Evolutionary conservation across 2,329 filamentous ascomycete species (phyloP).

Genomic region (Didymella sp.): DNA sequence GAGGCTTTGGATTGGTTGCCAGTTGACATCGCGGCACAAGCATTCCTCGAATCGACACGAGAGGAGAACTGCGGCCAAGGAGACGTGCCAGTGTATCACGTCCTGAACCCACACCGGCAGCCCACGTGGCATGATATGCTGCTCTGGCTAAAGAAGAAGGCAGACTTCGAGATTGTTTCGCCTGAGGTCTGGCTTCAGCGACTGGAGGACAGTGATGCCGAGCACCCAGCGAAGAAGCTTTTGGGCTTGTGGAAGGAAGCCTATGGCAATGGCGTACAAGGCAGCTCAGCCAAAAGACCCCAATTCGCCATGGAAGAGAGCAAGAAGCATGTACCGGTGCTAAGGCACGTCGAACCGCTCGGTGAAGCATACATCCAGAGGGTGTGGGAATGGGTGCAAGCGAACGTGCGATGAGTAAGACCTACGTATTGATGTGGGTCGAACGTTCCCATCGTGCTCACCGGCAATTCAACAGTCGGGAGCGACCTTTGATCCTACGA

Average conservation of each 20-base stretch:
- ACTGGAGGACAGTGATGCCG: slow-evolving; percentile 44
- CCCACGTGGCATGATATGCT: slow-evolving; percentile 58
- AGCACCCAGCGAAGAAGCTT: slow-evolving; percentile 57
- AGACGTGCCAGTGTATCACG: slow-evolving; percentile 53
- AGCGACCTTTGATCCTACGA: not conserved
- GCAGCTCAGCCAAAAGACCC: slow-evolving; percentile 8
- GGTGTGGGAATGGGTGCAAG: slow-evolving; percentile 53
- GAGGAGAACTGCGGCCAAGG: slow-evolving; percentile 4
- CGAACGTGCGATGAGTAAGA: slow-evolving; percentile 26
- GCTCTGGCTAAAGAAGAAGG: slow-evolving; percentile 52
- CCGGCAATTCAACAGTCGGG: slow-evolving; percentile 4
- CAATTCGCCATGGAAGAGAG: slow-evolving; percentile 49
- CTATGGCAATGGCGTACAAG: slow-evolving; percentile 40
- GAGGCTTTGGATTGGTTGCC: slow-evolving; percentile 45
- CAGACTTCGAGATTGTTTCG: slow-evolving; percentile 52
- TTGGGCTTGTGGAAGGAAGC: slow-evolving; percentile 59
- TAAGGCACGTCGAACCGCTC: slow-evolving; percentile 51
- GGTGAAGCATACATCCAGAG: slow-evolving; percentile 54
- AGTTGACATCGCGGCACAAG: slow-evolving; percentile 52
- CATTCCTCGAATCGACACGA: slow-evolving; percentile 54
- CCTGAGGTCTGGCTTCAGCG: slow-evolving; percentile 53
- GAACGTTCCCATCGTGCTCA: slow-evolving; percentile 28
- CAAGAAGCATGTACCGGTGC: slow-evolving; percentile 41
- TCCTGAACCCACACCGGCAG: slow-evolving; percentile 55
- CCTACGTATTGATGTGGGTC: not conserved